Conservation (phyloP, 2,329 filamentous ascomycete genomes). For the Thielaviopsis musarum region DNA sequence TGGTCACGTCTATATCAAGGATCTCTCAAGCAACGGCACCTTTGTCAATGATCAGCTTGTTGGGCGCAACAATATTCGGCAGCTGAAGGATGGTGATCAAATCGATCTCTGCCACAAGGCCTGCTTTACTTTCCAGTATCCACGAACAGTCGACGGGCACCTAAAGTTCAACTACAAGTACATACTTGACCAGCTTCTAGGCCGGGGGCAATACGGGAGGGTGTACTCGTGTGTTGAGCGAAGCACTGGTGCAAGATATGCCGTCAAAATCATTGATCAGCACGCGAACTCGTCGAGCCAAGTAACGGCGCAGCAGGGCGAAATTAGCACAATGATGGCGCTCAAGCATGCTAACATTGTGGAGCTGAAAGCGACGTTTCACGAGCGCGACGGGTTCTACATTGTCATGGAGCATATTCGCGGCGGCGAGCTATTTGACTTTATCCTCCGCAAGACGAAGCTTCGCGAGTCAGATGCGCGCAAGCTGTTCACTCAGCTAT, state of each 20-base stretch:
- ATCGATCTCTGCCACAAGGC: slow-evolving; percentile 73
- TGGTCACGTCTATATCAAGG: slow-evolving; percentile 59
- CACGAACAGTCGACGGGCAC: slow-evolving; percentile 46
- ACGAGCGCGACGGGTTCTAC: slow-evolving; percentile 80
- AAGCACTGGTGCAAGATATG: slow-evolving; percentile 62
- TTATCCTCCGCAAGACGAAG: slow-evolving; percentile 81
- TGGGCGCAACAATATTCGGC: slow-evolving; percentile 78
- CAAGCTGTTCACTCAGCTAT: slow-evolving; percentile 78
- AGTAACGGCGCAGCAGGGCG: slow-evolving; percentile 57
- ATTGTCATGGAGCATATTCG: slow-evolving; percentile 78
- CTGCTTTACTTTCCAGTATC: slow-evolving; percentile 84
- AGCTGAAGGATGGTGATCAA: slow-evolving; percentile 79
- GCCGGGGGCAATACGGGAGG: slow-evolving; percentile 89
- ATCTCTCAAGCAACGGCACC: slow-evolving; percentile 89
- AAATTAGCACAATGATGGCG: slow-evolving; percentile 93
- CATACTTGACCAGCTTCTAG: slow-evolving; percentile 65
- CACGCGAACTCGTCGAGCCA: slow-evolving; percentile 33
- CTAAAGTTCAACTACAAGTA: slow-evolving; percentile 73
- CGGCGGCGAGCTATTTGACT: slow-evolving; percentile 91
- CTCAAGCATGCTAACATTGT: slow-evolving; percentile 87
- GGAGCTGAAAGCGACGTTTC: slow-evolving; percentile 87
- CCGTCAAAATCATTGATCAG: slow-evolving; percentile 89
- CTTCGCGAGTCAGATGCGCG: slow-evolving; percentile 69
- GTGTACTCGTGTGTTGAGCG: slow-evolving; percentile 87
- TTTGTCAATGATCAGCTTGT: slow-evolving; percentile 87